Conservation (phyloP, 352 stramenopile species). For the Globisporangium alternatum region DNA sequence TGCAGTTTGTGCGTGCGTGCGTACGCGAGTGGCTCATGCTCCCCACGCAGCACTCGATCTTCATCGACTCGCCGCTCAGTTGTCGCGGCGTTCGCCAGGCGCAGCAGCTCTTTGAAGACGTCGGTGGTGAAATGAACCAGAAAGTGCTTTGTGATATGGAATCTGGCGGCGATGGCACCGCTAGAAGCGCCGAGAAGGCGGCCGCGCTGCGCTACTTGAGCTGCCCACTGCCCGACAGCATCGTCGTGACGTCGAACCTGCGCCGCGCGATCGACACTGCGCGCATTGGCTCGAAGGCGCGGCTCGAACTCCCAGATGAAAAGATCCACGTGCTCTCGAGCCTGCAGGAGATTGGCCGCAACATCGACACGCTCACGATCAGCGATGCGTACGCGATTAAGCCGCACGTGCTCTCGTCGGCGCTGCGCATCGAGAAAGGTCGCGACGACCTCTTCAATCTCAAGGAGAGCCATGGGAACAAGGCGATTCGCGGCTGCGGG, state of each 20-base stretch:
- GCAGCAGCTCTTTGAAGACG: constrained; percentile 39
- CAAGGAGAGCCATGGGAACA: constrained; percentile 79
- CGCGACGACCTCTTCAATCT: constrained; percentile 74
- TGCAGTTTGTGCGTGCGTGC: constrained; percentile 50
- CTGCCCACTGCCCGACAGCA: constrained; percentile 40
- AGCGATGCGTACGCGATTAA: constrained; percentile 45
- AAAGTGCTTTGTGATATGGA: constrained; percentile 9
- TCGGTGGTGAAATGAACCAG: background rate
- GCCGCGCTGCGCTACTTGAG: constrained; percentile 48
- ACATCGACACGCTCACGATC: constrained; percentile 83
- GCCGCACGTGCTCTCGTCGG: constrained; percentile 26
- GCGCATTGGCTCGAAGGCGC: constrained; percentile 63
- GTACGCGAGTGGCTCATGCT: constrained; percentile 68
- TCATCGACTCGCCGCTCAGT: constrained; percentile 85
- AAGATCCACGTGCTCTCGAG: constrained; percentile 79
- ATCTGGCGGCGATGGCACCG: constrained; percentile 17
- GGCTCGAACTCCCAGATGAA: constrained; percentile 50
- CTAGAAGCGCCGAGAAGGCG: constrained; percentile 19
- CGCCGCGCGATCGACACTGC: constrained; percentile 77
- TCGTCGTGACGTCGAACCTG: constrained; percentile 75
- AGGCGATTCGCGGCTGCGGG: constrained; percentile 57
- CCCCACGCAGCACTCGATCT: constrained; percentile 66
- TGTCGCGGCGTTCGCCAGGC: constrained; percentile 53
- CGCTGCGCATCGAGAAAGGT: constrained; percentile 37
- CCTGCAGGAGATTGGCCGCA: constrained; percentile 83